A percentile compares a stretch with the other conserved stretches of the same genome.
Conservation (phyloP, 2,329 filamentous ascomycete genomes). For the Penicillium occitanis region DNA sequence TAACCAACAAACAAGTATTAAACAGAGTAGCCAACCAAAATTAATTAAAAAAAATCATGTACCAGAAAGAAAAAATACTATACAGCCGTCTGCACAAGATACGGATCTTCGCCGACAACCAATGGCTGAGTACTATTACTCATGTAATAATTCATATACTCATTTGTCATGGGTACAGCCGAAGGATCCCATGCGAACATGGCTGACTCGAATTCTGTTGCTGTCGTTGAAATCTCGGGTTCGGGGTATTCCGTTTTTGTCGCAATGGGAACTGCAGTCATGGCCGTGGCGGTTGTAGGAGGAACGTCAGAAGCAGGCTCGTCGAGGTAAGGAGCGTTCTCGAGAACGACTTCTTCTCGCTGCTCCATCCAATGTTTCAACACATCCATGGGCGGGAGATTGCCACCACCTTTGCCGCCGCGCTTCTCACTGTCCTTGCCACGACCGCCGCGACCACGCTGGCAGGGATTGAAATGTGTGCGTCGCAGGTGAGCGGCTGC, state of each 20-base stretch:
- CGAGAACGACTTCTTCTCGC: slow-evolving; percentile 50
- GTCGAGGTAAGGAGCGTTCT: slow-evolving; percentile 33
- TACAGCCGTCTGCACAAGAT: slow-evolving; percentile 37
- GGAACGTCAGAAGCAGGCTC: slow-evolving; percentile 25
- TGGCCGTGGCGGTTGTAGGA: slow-evolving; percentile 22
- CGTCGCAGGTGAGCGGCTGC: slow-evolving; percentile 86
- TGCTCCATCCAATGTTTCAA: slow-evolving; percentile 63
- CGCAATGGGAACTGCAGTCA: slow-evolving; percentile 3
- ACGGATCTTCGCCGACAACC: slow-evolving; percentile 35
- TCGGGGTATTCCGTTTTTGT: slow-evolving; percentile 18
- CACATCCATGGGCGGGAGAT: slow-evolving; percentile 60
- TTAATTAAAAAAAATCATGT: slow-evolving; percentile 21
- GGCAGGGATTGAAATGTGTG: slow-evolving; percentile 74
- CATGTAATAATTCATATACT: slow-evolving; percentile 27
- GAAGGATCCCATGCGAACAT: slow-evolving; percentile 31
- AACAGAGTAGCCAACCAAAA: slow-evolving; percentile 14
- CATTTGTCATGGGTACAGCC: slow-evolving; percentile 29
- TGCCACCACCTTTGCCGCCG: slow-evolving; percentile 63
- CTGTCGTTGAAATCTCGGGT: slow-evolving; percentile 20
- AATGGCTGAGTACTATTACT: slow-evolving; percentile 28
- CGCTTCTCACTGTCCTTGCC: slow-evolving; percentile 54
- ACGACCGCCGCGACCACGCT: slow-evolving; percentile 52
- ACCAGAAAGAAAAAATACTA: slow-evolving; percentile 25
- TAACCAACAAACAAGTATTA: slow-evolving; percentile 14
- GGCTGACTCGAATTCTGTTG: slow-evolving; percentile 24